These are phyloP conservation scores for Astrothelium subdiscretum DNA, from an alignment of 495 filamentous ascomycete genomes.

Conservation along the genomic window DNA sequence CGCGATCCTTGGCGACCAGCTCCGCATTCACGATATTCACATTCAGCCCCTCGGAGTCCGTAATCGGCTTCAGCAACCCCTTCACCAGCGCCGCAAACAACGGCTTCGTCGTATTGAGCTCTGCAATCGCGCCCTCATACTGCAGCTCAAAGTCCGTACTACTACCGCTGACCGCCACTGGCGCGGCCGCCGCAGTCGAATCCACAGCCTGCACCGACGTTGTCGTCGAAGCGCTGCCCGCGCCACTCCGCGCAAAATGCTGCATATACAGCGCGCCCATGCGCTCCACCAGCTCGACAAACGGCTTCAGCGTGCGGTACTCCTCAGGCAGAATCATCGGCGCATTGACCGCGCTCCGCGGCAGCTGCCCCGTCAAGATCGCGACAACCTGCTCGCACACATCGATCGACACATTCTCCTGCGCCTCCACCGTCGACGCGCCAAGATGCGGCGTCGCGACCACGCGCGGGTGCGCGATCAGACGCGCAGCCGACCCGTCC, in stretches of 20 bases:
- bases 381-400: slow-evolving; percentile 62
- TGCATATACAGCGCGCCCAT: slow-evolving; percentile 62
- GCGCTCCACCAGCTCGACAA: slow-evolving; percentile 55
- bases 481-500: slow-evolving; percentile 36
- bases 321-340: slow-evolving; percentile 63
- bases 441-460: slow-evolving; percentile 63
- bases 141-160: slow-evolving; percentile 55
- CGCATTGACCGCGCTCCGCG: slow-evolving; percentile 60
- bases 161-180: slow-evolving; percentile 13
- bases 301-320: slow-evolving; percentile 56
- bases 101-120: slow-evolving; percentile 52
- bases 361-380: slow-evolving; percentile 52
- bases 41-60: slow-evolving; percentile 44
- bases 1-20: slow-evolving; percentile 54
- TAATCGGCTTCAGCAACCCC: slow-evolving; percentile 49
- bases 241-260: slow-evolving; percentile 45
- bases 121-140: slow-evolving; percentile 54
- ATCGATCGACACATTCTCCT: slow-evolving; percentile 64
- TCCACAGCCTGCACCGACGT: not conserved
- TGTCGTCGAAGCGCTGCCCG: no score
- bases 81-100: slow-evolving; percentile 60
- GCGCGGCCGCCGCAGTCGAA: slow-evolving; percentile 7
- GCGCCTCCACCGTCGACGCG: slow-evolving; percentile 62
- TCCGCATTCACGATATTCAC: slow-evolving; percentile 68
- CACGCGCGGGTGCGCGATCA: slow-evolving; percentile 51